Conservation (phyloP, 2,329 filamentous ascomycete species). For the Sarocladium oryzae region DNA sequence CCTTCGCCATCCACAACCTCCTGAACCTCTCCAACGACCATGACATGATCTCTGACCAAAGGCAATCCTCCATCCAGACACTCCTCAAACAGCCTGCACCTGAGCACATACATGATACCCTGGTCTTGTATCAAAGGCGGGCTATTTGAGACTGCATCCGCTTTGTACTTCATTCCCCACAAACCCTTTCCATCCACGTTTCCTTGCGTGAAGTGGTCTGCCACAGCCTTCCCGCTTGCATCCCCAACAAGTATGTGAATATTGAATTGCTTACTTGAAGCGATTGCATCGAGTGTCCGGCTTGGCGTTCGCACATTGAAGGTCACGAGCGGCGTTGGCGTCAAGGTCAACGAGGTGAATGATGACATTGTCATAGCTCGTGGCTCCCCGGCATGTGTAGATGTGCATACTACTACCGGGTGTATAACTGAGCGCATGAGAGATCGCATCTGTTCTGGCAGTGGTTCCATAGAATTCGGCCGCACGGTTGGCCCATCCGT, state of each 20-base stretch:
- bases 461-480: constrained; percentile 14
- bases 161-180: constrained; percentile 25
- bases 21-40: constrained; percentile 45
- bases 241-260: constrained; percentile 48
- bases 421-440: constrained; percentile 49
- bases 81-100: constrained; percentile 34
- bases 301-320: constrained; percentile 54
- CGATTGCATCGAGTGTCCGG: constrained; percentile 47
- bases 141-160: constrained; percentile 12
- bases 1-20: constrained; percentile 32
- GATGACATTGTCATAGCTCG: constrained; percentile 56
- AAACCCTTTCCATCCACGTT: constrained; percentile 36
- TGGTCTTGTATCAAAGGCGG: constrained; percentile 40
- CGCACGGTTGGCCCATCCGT: not conserved
- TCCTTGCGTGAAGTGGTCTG: constrained; percentile 45
- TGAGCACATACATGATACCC: constrained; percentile 46
- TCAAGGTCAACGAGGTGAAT: constrained; percentile 47
- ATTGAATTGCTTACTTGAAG: constrained; percentile 39
- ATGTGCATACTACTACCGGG: constrained; percentile 50
- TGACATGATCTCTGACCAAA: constrained; percentile 44
- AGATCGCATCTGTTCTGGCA: constrained; percentile 42
- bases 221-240: constrained; percentile 39
- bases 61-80: constrained; percentile 34
- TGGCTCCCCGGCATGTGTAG: constrained; percentile 26
- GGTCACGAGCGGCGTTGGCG: constrained; percentile 44